These are phyloP conservation scores for Cytospora leucostoma DNA, from an alignment of 2,329 filamentous ascomycete species.

Conservation along the genomic window DNA sequence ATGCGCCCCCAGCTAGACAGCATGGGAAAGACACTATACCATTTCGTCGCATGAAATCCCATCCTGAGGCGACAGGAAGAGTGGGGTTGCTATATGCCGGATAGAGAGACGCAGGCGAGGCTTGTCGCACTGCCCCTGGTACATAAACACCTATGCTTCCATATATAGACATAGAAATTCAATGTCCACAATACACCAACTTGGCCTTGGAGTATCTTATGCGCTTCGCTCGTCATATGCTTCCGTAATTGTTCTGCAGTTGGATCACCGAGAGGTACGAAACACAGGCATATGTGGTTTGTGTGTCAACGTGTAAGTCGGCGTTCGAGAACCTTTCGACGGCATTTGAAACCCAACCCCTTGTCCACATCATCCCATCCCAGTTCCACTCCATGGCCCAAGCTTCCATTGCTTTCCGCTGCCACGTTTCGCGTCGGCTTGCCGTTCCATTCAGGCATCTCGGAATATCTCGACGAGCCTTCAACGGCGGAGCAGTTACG, in stretches of 20 bases:
- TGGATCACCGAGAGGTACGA: not conserved
- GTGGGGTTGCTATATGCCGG: constrained; percentile 6
- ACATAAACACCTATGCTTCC: constrained; percentile 18
- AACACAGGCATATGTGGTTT: not conserved
- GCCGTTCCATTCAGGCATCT: not conserved
- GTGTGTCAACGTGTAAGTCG: not conserved
- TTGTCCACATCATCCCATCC: not conserved
- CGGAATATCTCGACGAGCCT: too few species aligned
- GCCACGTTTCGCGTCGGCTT: not conserved
- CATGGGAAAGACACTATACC: constrained; percentile 6
- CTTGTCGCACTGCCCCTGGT: constrained; percentile 12
- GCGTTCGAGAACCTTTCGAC: not conserved
- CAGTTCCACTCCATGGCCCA: constrained; percentile 2
- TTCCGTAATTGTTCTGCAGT: not conserved
- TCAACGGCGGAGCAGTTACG: not conserved
- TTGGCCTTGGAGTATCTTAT: constrained; percentile 15
- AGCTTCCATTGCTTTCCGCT: constrained; percentile 3
- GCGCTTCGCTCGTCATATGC: not conserved
- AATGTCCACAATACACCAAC: constrained; percentile 14
- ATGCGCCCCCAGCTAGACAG: constrained; percentile 19
- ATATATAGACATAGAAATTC: constrained; percentile 24
- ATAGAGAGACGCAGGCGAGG: constrained; percentile 19
- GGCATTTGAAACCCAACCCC: not conserved
- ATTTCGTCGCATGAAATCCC: constrained; percentile 4
- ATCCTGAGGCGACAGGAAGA: constrained; percentile 1